Evolutionary conservation across 73 alveolate species (phyloP).

Genomic region (Paramecium tetraurelia): DNA sequence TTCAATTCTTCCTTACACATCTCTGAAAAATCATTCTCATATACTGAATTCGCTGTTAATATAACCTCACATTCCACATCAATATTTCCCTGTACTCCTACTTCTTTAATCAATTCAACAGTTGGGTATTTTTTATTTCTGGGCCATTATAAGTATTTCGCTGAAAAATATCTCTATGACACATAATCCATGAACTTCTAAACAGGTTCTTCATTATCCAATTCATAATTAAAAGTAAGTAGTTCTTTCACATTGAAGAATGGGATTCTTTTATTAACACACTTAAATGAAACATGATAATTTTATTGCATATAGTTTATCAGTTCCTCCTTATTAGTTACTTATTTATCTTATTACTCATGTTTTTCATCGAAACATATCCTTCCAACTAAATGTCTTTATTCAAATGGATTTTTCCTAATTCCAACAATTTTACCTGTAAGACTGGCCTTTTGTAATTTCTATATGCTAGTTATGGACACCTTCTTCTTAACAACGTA

Average conservation of each 20-base stretch:
- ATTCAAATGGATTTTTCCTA: constrained; percentile 1
- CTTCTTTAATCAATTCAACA: constrained; percentile 62
- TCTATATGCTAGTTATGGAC: not conserved
- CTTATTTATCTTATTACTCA: not conserved
- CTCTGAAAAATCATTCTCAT: constrained; percentile 86
- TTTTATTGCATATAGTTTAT: not conserved
- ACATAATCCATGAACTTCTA: constrained; percentile 14
- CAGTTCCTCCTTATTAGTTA: not conserved
- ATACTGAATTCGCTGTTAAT: constrained; percentile 91
- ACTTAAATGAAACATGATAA: not conserved
- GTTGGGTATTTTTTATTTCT: not conserved
- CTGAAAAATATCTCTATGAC: not conserved
- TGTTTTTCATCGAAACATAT: not conserved
- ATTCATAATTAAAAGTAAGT: not conserved
- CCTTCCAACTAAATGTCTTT: not conserved
- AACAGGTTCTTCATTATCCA: not conserved
- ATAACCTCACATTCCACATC: constrained; percentile 92
- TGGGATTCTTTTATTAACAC: not conserved
- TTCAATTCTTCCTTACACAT: constrained; percentile 87
- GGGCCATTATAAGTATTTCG: constrained; percentile 17
- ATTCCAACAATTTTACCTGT: constrained; percentile 1
- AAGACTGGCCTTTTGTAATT: not conserved
- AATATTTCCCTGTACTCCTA: constrained; percentile 86
- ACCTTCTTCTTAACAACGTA: not conserved
- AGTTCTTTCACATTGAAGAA: not conserved